Evolutionary conservation across 2,329 filamentous ascomycete genomes (phyloP).

Genomic region (Curvularia verruculosa): DNA sequence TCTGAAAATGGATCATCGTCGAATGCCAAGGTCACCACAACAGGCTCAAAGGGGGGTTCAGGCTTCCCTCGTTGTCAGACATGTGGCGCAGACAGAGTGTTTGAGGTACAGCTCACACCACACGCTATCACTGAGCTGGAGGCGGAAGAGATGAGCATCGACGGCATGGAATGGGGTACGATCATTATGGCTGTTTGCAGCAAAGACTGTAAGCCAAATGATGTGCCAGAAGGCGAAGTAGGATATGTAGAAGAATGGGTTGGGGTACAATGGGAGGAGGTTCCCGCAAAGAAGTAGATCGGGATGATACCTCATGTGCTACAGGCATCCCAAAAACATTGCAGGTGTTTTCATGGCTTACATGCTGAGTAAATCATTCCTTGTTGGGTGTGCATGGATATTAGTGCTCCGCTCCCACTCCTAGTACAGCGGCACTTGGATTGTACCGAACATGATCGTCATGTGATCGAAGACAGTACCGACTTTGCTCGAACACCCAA

Average conservation of each 20-base stretch:
- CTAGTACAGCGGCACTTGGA: not conserved
- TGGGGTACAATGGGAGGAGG: slow-evolving; percentile 98
- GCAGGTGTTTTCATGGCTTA: not conserved
- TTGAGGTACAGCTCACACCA: slow-evolving; percentile 91
- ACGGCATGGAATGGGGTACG: slow-evolving; percentile 97
- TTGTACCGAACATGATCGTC: not conserved
- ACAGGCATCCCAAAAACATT: not conserved
- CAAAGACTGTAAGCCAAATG: slow-evolving; percentile 72
- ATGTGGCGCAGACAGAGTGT: slow-evolving; percentile 77
- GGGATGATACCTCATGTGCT: not conserved
- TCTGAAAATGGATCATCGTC: slow-evolving; percentile 35
- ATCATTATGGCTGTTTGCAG: slow-evolving; percentile 85
- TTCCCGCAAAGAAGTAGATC: slow-evolving; percentile 37
- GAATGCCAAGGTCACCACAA: slow-evolving; percentile 38
- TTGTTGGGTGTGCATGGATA: not conserved
- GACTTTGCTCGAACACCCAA: not conserved
- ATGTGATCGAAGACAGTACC: not conserved
- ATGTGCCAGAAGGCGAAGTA: slow-evolving; percentile 65
- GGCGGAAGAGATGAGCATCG: slow-evolving; percentile 69
- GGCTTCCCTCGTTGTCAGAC: slow-evolving; percentile 75
- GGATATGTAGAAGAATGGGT: slow-evolving; percentile 94
- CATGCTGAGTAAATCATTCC: not conserved
- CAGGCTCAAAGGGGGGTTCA: slow-evolving; percentile 29
- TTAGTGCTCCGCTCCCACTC: not conserved
- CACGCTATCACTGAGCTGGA: slow-evolving; percentile 90